Evolutionary conservation across 1,139 yeast genomes (phyloP).

Genomic region (Nakaseomyces nivariensis): DNA sequence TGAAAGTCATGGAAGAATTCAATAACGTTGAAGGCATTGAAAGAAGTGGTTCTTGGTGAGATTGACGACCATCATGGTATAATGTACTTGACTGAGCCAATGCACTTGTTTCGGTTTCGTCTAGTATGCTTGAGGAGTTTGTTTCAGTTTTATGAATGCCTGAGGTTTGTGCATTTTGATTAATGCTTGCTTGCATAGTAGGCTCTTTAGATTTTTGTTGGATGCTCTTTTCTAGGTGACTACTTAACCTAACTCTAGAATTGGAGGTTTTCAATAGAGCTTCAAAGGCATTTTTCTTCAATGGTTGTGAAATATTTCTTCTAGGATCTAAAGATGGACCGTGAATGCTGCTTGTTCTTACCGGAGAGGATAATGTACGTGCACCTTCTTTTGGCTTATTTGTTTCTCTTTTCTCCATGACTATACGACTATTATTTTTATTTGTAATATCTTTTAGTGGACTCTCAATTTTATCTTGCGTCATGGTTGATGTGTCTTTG

Average conservation of each 20-base stretch:
- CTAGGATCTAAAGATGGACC: conserved; percentile 24
- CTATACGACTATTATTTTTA: background rate
- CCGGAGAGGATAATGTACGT: conserved; percentile 11
- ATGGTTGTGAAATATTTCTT: conserved; percentile 18
- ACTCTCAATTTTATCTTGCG: background rate
- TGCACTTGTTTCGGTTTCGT: conserved; percentile 14
- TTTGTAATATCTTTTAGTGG: conserved; percentile 13
- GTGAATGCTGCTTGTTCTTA: background rate
- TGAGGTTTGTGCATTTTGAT: background rate
- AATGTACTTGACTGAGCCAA: conserved; percentile 26
- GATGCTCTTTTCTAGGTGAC: background rate
- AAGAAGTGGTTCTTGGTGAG: conserved; percentile 10
- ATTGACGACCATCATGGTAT: background rate
- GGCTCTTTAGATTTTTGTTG: background rate
- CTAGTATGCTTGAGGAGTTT: conserved; percentile 2
- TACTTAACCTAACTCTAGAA: background rate
- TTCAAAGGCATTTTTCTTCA: background rate
- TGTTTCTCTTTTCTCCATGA: background rate
- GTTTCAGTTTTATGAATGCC: background rate
- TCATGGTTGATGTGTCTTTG: background rate
- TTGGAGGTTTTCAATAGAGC: background rate
- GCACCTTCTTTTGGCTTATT: conserved; percentile 3
- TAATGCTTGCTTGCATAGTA: background rate
- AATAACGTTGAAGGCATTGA: conserved; percentile 19
- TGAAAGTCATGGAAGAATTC: conserved; percentile 23